phyloP scores from a whole-genome alignment of 441 rosid genomes.

The Manihot esculenta region DNA sequence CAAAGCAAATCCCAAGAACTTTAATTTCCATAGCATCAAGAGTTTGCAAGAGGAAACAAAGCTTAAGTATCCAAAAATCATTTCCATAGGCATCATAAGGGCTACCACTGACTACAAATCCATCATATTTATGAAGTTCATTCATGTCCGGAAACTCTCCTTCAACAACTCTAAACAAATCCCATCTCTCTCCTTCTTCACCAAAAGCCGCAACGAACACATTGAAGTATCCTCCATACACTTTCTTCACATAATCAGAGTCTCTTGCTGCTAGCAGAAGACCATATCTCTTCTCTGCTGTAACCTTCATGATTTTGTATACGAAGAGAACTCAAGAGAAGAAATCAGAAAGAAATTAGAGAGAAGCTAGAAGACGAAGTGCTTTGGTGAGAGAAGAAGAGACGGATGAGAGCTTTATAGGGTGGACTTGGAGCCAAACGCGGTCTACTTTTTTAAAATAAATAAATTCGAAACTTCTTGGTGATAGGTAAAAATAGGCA shows the following conservation, averaged over 20 bases:
- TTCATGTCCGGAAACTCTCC: slow-evolving; percentile 70
- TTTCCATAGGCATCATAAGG: slow-evolving; percentile 72
- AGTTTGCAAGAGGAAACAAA: slow-evolving; percentile 53
- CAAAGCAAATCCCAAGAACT: slow-evolving; percentile 83
- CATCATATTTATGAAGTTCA: slow-evolving; percentile 63
- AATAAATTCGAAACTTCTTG: no score
- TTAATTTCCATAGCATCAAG: slow-evolving; percentile 74
- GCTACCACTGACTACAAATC: slow-evolving; percentile 80
- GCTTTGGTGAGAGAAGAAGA: no score
- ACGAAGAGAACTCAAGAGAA: no score
- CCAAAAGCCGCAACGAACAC: slow-evolving; percentile 64
- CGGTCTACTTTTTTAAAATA: no score
- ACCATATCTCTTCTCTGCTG: slow-evolving; percentile 49
- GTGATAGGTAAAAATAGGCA: no score
- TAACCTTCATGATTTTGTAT: slow-evolving; percentile 21
- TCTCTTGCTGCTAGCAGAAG: slow-evolving; percentile 62
- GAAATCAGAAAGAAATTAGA: no score
- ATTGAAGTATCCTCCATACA: slow-evolving; percentile 73
- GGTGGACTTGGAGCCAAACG: no score
- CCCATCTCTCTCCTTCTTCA: slow-evolving; percentile 77
- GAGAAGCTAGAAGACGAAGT: no score
- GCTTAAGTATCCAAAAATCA: slow-evolving; percentile 72
- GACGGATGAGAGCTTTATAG: no score
- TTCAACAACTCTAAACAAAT: slow-evolving; percentile 61
- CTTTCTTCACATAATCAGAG: slow-evolving; percentile 63